Evolutionary conservation across 2,329 filamentous ascomycete genomes (phyloP), one percentile per base, ranked within the genome.

Genomic region (Fusarium decemcellulare): DNA sequence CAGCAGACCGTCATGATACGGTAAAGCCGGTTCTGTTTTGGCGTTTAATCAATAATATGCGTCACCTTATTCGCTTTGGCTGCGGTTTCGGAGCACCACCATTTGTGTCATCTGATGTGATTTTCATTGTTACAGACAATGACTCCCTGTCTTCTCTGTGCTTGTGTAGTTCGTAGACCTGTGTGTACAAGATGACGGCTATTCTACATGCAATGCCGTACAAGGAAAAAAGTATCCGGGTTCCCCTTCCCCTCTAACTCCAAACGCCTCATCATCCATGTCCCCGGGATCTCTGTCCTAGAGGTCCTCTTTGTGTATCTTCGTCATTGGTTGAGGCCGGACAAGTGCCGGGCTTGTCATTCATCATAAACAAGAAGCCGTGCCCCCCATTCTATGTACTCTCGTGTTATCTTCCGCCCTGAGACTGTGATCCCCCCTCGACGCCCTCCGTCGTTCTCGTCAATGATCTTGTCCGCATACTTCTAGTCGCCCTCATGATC

Each of bases 211-310:
- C 36, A 37, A 59, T 71, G 51, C 16, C 30, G 11, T n/a, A 34
- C 15, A 51, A 56, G 16, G 47, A 23, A 23, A 51, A 54, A 68
- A 68, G 43, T 44, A n/a, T 32, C 27, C 39, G 23, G 59, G 47
- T 60, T 42, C 47, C 29, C 47, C 37, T 32, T 5, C 3, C 23
- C 23, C 23, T 23, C 23, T 3, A 18, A 61, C 29, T 52, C 59
- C 34, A 64, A 73, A 74, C 72, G 72, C 72, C 72, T 61, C 59
- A 52, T 71, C 43, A 59, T 73, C 60, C 65, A 72, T 64, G 60
- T 62, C 44, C n/a, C 29, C 37, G 51, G 43, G 52, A 43, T 42
- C 53, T 37, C 27, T 36, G 44, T 56, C 54, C 60, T 30, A 7
- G 34, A 55, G 37, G 5, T 23, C 23, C 23, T 65, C 40, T 16